A percentile compares a stretch with the other conserved stretches of the same genome.
phyloP scores from a whole-genome alignment of 1,284 basidiomycete species.

The Trametes sp. region DNA sequence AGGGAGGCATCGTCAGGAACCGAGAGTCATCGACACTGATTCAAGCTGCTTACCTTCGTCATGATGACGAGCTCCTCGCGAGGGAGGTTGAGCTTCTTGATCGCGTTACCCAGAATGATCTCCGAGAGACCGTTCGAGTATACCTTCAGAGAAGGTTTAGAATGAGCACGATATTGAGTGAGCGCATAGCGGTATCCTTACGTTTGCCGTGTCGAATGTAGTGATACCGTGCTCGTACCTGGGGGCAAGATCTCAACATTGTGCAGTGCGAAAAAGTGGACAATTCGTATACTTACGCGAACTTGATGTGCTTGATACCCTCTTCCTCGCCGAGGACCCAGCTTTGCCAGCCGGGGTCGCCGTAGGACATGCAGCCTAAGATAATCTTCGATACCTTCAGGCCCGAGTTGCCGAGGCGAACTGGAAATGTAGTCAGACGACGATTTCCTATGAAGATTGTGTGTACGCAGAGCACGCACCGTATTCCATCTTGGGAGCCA shows the following conservation, averaged over 20 bases:
- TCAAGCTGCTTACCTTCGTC: constrained; percentile 52
- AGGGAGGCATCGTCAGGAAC: constrained; percentile 6
- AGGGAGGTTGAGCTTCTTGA: constrained; percentile 60
- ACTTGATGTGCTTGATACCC: too few species aligned
- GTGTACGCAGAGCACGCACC: too few species aligned
- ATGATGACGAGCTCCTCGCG: constrained; percentile 66
- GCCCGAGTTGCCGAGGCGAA: constrained; percentile 54
- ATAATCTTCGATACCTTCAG: too few species aligned
- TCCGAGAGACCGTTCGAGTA: constrained; percentile 58
- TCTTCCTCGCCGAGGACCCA: too few species aligned
- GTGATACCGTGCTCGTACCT: constrained; percentile 38
- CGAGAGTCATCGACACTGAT: not conserved
- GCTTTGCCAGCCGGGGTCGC: too few species aligned
- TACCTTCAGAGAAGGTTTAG: constrained; percentile 5
- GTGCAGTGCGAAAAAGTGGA: too few species aligned
- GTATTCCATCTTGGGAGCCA: too few species aligned
- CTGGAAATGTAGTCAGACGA: constrained; percentile 27
- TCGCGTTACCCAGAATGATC: constrained; percentile 63
- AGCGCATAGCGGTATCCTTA: not conserved
- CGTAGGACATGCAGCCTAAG: too few species aligned
- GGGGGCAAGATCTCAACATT: too few species aligned
- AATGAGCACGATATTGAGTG: not conserved
- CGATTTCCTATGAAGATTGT: too few species aligned
- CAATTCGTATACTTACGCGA: constrained; percentile 49
- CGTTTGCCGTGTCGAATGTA: constrained; percentile 29